Evolutionary conservation across 2,329 filamentous ascomycete species (phyloP).

Genomic region (Xylariaceae sp.): DNA sequence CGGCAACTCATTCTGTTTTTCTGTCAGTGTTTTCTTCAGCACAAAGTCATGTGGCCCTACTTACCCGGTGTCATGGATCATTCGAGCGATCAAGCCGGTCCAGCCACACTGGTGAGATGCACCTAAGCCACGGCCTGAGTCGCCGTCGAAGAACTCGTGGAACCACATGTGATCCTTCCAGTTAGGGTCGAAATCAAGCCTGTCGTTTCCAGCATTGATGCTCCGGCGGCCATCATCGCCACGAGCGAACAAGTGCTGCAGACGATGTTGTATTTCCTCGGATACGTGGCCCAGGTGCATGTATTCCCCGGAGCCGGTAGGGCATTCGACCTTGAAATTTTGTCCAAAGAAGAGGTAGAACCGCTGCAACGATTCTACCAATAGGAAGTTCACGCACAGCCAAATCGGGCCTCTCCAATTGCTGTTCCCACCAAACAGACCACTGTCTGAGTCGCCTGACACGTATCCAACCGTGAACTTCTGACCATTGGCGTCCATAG

Average conservation of each 20-base stretch:
- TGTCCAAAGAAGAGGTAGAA: constrained; percentile 97
- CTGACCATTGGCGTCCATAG: constrained; percentile 93
- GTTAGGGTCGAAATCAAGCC: constrained; percentile 82
- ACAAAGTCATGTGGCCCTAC: constrained; percentile 23
- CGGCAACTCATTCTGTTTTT: constrained; percentile 68
- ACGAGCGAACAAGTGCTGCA: constrained; percentile 84
- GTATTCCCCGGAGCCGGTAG: constrained; percentile 83
- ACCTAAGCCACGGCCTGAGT: constrained; percentile 79
- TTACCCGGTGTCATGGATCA: constrained; percentile 97
- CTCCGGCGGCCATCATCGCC: constrained; percentile 80
- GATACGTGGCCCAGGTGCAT: constrained; percentile 95
- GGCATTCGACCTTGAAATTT: constrained; percentile 83
- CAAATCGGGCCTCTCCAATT: constrained; percentile 97
- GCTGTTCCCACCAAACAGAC: constrained; percentile 92
- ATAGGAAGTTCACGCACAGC: constrained; percentile 91
- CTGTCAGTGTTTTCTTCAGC: constrained; percentile 30
- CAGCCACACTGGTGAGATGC: constrained; percentile 94
- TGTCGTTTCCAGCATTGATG: constrained; percentile 77
- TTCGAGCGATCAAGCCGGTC: constrained; percentile 90
- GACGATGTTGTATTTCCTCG: constrained; percentile 87
- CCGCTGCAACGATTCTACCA: constrained; percentile 88
- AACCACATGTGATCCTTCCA: constrained; percentile 96
- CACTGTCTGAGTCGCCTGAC: constrained; percentile 91
- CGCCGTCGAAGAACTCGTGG: constrained; percentile 95
- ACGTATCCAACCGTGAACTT: constrained; percentile 83